Evolutionary conservation across 768 basidiomycete genomes (phyloP), one percentile per base, ranked within the genome.

Genomic region (Collybia sp.): DNA sequence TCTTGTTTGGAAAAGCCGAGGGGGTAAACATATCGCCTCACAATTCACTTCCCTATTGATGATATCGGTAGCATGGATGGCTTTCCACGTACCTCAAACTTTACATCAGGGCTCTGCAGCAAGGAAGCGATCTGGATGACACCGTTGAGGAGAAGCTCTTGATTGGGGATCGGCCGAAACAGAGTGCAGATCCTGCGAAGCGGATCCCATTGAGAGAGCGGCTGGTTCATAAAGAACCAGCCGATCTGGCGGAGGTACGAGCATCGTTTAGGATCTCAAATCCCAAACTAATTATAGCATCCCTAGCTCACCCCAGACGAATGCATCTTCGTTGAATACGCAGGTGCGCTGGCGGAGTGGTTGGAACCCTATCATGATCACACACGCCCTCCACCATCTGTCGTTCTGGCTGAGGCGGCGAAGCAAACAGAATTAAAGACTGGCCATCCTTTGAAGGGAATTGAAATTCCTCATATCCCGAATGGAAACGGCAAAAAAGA

Each of bases 101-200:
- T 17, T 94, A 93, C 54, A 86, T 91, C 54, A 73, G 82, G 44
- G 79, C 80, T 41, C 78, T 90, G 62, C 82, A 87, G 54, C 80
- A 85, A 60, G 84, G 83, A 25, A 88, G 86, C 53, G 88, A 92
- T 54, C 68, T 91, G 37, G 85, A 90, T 55, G 85, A 88, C 51
- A 80, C 74, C 1, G 85, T 88, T 0, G 87, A 91, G 62, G 87
- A 89, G 55, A 90, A 88, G 55, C 71, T 90, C 10, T 70, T 90
- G 35, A 82, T 88, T 47, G 86, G 88, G 18, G 88, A 91, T 64
- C 76, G 86, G 18, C 86, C 86, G 2, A 88, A 85, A 58, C 80
- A 78, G 53, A 78, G 70, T 37, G 60, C 68, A 15, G 71, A 75
- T 38, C 67, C 75, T 0, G 72, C 78, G 37, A 70, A 68, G 15